A percentile compares a stretch with the other conserved stretches of the same genome.
Evolutionary conservation across 306 rosid species (phyloP).

Genomic region (Urtica urens): DNA sequence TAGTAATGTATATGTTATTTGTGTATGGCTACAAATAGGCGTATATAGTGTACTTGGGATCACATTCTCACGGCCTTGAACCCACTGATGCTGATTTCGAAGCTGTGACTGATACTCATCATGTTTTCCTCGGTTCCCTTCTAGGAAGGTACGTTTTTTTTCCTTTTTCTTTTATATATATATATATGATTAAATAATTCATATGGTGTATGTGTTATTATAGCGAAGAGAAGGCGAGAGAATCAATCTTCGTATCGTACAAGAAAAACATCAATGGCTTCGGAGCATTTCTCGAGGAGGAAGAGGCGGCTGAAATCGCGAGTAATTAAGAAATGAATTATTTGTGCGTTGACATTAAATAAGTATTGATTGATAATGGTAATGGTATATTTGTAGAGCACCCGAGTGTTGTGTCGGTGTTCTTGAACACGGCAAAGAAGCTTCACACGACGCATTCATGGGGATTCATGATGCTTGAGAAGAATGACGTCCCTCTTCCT

Average conservation of each 20-base stretch:
- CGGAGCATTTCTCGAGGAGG: constrained; percentile 46
- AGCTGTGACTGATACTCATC: constrained; percentile 38
- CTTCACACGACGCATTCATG: constrained; percentile 54
- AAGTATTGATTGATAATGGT: background rate
- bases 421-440: constrained; percentile 23
- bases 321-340: constrained; percentile 9
- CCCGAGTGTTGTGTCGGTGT: constrained; percentile 34
- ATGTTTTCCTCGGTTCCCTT: constrained; percentile 35
- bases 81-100: constrained; percentile 33
- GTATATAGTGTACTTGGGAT: constrained; percentile 65
- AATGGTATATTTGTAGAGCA: constrained; percentile 19
- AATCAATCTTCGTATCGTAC: constrained; percentile 50
- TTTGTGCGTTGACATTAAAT: background rate
- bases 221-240: constrained; percentile 40
- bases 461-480: constrained; percentile 49
- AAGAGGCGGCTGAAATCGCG: constrained; percentile 31
- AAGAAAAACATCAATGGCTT: constrained; percentile 50
- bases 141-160: constrained; percentile 26
- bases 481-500: constrained; percentile 16
- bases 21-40: constrained; percentile 19
- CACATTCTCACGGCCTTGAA: constrained; percentile 44
- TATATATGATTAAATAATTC: too few species aligned
- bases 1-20: too few species aligned
- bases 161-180: background rate
- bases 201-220: too few species aligned